Evolutionary conservation across 1,139 yeast species (phyloP), one percentile per base, ranked within the genome.

Genomic region (Candida tetrigidarum): DNA sequence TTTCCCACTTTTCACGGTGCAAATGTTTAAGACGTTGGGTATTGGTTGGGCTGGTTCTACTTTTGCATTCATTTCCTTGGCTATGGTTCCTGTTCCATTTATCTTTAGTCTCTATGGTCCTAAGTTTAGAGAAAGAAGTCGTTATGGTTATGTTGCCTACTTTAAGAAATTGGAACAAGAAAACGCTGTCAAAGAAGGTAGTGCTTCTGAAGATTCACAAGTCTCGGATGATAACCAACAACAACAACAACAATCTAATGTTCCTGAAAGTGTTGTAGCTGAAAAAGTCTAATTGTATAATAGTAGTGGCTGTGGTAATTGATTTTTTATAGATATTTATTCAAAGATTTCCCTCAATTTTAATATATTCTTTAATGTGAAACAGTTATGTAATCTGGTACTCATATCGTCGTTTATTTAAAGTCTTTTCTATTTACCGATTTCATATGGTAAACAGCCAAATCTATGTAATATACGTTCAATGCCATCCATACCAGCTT

Each of bases 401-500:
- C n/a, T n/a, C n/a, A n/a, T n/a, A n/a, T n/a, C n/a, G n/a, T 27
- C 30, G 15, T 12, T 7, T 27, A 27, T 27, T 27, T 10, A 27
- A 8, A 14, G 15, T 14, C 16, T 28, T 10, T 11, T 32, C 22
- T 32, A 32, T 3, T 32, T 18, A 10, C 25, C 36, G 18, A 32
- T 32, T n/a, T 32, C 36, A 19, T 32, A 32, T 18, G 36, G 76
- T 45, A 72, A 66, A 49, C 76, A 70, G 15, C 67, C 67, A 52
- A 74, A 77, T 47, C 80, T 68, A 28, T 66, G 59, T 48, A 82
- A 71, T 25, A 83, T 80, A n/a, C 76, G 62, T 57, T 81, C 85
- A 44, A 83, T 81, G 11, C 85, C 84, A 55, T 82, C 86, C 86
- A 83, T 78, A 12, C 87, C 87, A 54, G 67, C 66, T 43, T 68